Conservation (phyloP, 1,139 yeast species). For the Pneumocystis oryctolagi region DNA sequence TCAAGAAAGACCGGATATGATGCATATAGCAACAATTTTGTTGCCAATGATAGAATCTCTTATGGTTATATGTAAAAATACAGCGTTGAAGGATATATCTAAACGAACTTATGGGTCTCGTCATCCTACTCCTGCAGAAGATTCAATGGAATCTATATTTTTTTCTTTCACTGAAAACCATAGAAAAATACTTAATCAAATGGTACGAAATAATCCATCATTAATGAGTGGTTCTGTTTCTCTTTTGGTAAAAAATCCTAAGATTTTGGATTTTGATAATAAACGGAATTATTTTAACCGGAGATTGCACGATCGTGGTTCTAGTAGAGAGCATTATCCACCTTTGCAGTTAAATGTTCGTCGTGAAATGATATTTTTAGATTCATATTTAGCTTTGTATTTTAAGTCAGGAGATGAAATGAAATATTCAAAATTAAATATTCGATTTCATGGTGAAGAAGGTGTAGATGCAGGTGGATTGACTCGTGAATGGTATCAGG, state of each 20-base stretch:
- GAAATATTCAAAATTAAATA: constrained; percentile 56
- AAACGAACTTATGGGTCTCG: constrained; percentile 1
- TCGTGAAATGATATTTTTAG: constrained; percentile 83
- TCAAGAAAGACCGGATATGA: constrained; percentile 30
- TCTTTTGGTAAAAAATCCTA: constrained; percentile 74
- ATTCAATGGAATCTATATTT: constrained; percentile 66
- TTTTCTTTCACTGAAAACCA: constrained; percentile 84
- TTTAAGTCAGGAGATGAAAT: constrained; percentile 69
- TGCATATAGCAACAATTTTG: constrained; percentile 64
- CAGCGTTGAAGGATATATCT: constrained; percentile 52
- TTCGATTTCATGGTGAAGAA: constrained; percentile 78
- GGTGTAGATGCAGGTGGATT: constrained; percentile 99
- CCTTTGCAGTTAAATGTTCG: constrained; percentile 54
- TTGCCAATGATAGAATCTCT: constrained; percentile 80
- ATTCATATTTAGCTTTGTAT: constrained; percentile 71
- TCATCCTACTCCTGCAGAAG: constrained; percentile 23
- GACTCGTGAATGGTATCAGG: constrained; percentile 95
- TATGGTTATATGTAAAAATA: constrained; percentile 90
- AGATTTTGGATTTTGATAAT: constrained; percentile 86
- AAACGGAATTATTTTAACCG: constrained; percentile 76
- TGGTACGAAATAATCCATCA: constrained; percentile 84
- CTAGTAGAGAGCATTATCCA: constrained; percentile 19
- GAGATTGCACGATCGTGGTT: constrained; percentile 38
- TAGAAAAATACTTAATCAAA: constrained; percentile 72
- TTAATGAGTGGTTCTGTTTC: constrained; percentile 95